phyloP scores from a whole-genome alignment of 495 filamentous ascomycete genomes.

The Peziza echinospora region DNA sequence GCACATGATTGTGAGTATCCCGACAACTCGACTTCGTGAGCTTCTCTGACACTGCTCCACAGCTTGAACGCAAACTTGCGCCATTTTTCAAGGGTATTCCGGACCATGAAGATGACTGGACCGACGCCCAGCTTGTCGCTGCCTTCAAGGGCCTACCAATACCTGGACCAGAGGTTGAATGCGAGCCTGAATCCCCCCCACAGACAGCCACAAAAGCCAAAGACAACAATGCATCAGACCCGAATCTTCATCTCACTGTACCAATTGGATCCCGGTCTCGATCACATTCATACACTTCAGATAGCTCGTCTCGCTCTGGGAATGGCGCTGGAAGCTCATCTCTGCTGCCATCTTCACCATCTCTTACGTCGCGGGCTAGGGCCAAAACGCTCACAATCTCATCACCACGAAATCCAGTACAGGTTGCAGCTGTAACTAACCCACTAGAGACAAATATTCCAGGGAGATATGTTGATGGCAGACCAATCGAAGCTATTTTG shows the following conservation, averaged over 20 bases:
- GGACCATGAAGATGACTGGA: slow-evolving; percentile 74
- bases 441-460: slow-evolving; percentile 40
- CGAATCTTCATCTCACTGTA: slow-evolving; percentile 35
- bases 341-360: slow-evolving; percentile 43
- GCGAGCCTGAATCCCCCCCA: background rate
- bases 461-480: slow-evolving; percentile 56
- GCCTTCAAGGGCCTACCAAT: slow-evolving; percentile 70
- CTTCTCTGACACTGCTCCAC: background rate
- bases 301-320: slow-evolving; percentile 30
- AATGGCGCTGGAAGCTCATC: slow-evolving; percentile 26
- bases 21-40: no score
- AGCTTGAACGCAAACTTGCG: slow-evolving; percentile 83
- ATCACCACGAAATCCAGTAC: slow-evolving; percentile 12
- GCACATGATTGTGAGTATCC: slow-evolving; percentile 74
- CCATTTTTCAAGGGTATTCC: slow-evolving; percentile 91
- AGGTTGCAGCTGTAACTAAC: slow-evolving; percentile 5
- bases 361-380: slow-evolving; percentile 39
- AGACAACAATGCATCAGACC: slow-evolving; percentile 61
- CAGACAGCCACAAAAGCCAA: slow-evolving; percentile 29
- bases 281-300: slow-evolving; percentile 55
- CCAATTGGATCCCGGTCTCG: slow-evolving; percentile 42
- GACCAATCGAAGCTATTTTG: slow-evolving; percentile 70
- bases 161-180: slow-evolving; percentile 61
- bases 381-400: slow-evolving; percentile 56
- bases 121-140: slow-evolving; percentile 79